Percentiles rank a stretch among this genome's conserved stretches.
phyloP scores from a whole-genome alignment of 495 filamentous ascomycete species.

The Tetracladium setigerum region DNA sequence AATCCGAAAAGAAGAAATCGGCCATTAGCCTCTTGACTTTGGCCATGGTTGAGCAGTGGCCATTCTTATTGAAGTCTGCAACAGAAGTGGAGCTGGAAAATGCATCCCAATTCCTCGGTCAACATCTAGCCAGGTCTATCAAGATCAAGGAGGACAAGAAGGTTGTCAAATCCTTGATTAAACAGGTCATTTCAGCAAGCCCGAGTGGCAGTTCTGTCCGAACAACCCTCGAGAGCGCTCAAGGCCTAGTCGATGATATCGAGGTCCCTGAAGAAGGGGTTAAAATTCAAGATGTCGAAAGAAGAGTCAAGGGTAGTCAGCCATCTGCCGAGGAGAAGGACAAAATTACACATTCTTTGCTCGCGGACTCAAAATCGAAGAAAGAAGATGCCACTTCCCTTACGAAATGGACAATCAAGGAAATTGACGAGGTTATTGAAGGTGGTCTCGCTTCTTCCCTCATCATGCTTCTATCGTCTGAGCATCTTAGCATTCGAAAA shows the following conservation, averaged over 20 bases:
- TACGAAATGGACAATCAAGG: slow-evolving; percentile 64
- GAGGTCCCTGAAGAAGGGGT: slow-evolving; percentile 1
- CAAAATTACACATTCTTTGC: background rate
- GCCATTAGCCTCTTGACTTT: slow-evolving; percentile 48
- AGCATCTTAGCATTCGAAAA: slow-evolving; percentile 61
- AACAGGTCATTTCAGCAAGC: slow-evolving; percentile 18
- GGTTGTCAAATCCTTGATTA: slow-evolving; percentile 29
- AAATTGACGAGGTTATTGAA: slow-evolving; percentile 64
- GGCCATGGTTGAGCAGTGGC: slow-evolving; percentile 69
- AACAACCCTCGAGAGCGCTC: slow-evolving; percentile 12
- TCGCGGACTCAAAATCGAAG: background rate
- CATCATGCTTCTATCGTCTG: slow-evolving; percentile 66
- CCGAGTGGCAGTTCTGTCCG: background rate
- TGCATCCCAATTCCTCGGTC: slow-evolving; percentile 49
- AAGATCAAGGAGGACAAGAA: slow-evolving; percentile 30
- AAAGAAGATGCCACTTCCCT: slow-evolving; percentile 51
- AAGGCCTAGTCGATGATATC: slow-evolving; percentile 13
- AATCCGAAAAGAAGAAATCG: slow-evolving; percentile 11
- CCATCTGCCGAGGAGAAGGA: slow-evolving; percentile 7
- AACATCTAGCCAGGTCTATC: slow-evolving; percentile 36
- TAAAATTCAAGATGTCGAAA: too few species aligned
- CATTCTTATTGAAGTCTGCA: slow-evolving; percentile 50
- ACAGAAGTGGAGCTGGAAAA: slow-evolving; percentile 28
- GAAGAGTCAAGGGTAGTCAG: background rate
- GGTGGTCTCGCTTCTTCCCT: slow-evolving; percentile 61